Base-by-base conservation (phyloP, 345 rosid genomes). In the Citrus medica region DNA sequence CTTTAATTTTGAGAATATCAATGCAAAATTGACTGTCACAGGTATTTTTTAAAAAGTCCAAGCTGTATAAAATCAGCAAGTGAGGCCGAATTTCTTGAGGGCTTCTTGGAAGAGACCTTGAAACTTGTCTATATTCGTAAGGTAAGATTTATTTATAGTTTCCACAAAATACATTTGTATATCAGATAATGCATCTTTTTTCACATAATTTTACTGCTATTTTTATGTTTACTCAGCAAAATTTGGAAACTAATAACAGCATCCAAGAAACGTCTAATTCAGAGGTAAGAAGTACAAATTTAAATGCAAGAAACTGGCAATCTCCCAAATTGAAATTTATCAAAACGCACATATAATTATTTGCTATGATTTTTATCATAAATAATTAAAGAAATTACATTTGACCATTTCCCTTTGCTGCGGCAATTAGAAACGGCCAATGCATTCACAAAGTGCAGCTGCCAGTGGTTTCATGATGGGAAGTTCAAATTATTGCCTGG, bases 51-150 rank as follows among this genome's bases (percentile, higher is more conserved):
- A 14, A 75, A 62, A 28, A 33, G 61, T 60, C 71, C 71, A 71
- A 66, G 58, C 33, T 14, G 46, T 67, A 75, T 80, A 65, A 64
- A 74, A 22, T 35, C 82, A 27, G 14, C 33, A n/a, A 35, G 38
- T 7, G 83, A 80, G 24, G 75, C 56, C 65, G 55, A 80, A 38
- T 14, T 12, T 19, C 61, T 48, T 12, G 80, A 80, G 67, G 5
- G 14, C 30, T 16, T 74, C 56, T 17, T 83, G 68, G 61, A 65
- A 37, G 79, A 80, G 10, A 37, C 79, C 0, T 63, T 83, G 77
- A 70, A 69, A 56, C 61, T 22, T 78, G 48, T 75, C 25, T 60
- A 38, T 33, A 3, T 35, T 56, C 81, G 78, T 21, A 83, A 64
- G 83, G 86, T 38, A 77, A 63, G 28, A 40, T 13, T 16, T 14